These are phyloP conservation scores for Wickerhamomyces rabaulensis DNA, from an alignment of 805 yeast genomes.

Conservation along the genomic window DNA sequence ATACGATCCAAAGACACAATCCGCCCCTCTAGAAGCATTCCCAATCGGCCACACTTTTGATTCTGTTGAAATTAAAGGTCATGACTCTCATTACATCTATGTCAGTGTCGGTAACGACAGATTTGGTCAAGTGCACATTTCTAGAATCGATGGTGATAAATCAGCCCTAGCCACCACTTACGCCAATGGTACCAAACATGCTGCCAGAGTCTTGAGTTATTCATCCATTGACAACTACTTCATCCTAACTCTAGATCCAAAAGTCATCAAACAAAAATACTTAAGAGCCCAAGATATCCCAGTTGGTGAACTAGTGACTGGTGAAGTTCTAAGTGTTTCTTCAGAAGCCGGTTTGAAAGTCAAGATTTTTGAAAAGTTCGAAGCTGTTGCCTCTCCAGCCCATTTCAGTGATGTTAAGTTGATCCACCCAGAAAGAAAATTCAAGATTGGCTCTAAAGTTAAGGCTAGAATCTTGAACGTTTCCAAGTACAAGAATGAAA, in stretches of 20 bases:
- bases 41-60: conserved; percentile 71
- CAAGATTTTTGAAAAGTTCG: conserved; percentile 59
- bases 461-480: conserved; percentile 65
- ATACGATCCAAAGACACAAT: conserved; percentile 19
- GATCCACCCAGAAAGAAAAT: conserved; percentile 87
- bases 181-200: conserved; percentile 59
- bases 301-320: conserved; percentile 58
- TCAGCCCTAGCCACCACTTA: conserved; percentile 40
- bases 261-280: conserved; percentile 57
- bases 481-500: conserved; percentile 37
- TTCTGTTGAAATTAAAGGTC: conserved; percentile 52
- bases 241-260: conserved; percentile 64
- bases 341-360: conserved; percentile 63
- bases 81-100: conserved; percentile 51
- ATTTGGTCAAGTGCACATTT: conserved; percentile 73
- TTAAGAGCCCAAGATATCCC: conserved; percentile 70
- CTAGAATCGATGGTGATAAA: conserved; percentile 51
- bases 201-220: conserved; percentile 73
- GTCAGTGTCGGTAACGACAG: conserved; percentile 51
- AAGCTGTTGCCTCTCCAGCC: conserved; percentile 64
- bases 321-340: conserved; percentile 48
- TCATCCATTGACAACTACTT: conserved; percentile 62
- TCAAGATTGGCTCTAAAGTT: conserved; percentile 77
- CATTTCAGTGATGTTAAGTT: conserved; percentile 84
- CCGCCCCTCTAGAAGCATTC: conserved; percentile 54